These are phyloP conservation scores for Penicillium maclennaniae DNA, from an alignment of 495 filamentous ascomycete genomes.

Conservation along the genomic window DNA sequence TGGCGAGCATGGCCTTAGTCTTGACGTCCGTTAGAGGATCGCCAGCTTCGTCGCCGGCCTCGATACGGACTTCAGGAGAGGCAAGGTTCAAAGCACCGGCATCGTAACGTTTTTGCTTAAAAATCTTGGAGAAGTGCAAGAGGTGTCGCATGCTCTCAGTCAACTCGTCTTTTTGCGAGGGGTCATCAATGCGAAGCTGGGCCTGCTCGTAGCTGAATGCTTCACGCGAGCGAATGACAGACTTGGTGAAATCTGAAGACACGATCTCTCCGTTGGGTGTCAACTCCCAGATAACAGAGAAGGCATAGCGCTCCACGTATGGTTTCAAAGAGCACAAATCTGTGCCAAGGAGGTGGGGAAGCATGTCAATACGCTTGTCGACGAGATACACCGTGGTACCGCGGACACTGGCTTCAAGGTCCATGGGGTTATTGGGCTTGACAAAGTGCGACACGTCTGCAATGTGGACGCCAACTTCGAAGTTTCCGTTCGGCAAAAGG, in stretches of 20 bases:
- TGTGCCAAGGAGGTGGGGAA: conserved; percentile 91
- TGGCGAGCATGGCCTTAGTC: conserved; percentile 88
- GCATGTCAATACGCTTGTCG: conserved; percentile 99
- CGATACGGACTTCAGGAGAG: conserved; percentile 90
- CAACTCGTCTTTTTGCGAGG: conserved; percentile 77
- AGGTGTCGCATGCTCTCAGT: conserved; percentile 87
- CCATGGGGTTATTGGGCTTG: conserved; percentile 96
- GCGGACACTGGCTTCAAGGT: conserved; percentile 84
- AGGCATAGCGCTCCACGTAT: conserved; percentile 94
- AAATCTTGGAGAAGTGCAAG: conserved; percentile 83
- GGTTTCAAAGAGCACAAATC: conserved; percentile 96
- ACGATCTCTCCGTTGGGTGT: conserved; percentile 81
- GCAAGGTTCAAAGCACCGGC: conserved; percentile 93
- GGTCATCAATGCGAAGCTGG: conserved; percentile 87
- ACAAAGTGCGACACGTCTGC: conserved; percentile 98
- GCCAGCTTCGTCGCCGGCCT: conserved; percentile 90
- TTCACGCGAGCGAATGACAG: conserved; percentile 95
- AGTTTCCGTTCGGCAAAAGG: conserved; percentile 84
- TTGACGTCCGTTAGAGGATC: conserved; percentile 90
- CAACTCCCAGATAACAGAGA: conserved; percentile 93
- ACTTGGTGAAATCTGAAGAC: conserved; percentile 82
- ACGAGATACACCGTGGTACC: conserved; percentile 97
- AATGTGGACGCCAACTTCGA: conserved; percentile 97
- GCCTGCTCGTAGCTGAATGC: conserved; percentile 98
- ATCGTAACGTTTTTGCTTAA: conserved; percentile 93